phyloP scores from a whole-genome alignment of 2,329 filamentous ascomycete genomes.

The Plectosphaerella plurivora region DNA sequence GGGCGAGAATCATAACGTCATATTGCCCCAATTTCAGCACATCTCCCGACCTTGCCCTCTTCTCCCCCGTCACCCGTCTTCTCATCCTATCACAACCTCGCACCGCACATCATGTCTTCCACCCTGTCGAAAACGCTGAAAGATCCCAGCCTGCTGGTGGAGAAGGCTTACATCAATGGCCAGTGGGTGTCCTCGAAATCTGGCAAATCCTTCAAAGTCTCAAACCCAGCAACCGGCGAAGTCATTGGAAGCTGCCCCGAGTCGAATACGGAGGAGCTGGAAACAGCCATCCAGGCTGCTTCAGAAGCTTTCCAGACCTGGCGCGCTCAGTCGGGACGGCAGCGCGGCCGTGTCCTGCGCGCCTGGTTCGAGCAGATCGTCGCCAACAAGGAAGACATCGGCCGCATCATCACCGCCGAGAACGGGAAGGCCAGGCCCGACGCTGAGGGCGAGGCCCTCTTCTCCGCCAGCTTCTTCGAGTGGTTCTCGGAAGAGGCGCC shows the following conservation, averaged over 20 bases:
- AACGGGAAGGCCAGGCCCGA: slow-evolving; percentile 62
- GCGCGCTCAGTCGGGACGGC: slow-evolving; percentile 50
- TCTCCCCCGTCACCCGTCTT: too few species aligned
- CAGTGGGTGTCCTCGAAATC: slow-evolving; percentile 3
- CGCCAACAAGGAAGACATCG: slow-evolving; percentile 60
- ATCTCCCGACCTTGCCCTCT: too few species aligned
- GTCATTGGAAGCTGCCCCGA: slow-evolving; percentile 67
- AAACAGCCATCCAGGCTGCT: slow-evolving; percentile 64
- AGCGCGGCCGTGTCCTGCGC: slow-evolving; percentile 52
- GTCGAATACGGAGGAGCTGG: slow-evolving; percentile 59
- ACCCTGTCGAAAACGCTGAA: neutral
- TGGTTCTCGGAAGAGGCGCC: slow-evolving; percentile 59
- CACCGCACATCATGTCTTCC: slow-evolving; percentile 1
- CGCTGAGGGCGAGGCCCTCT: slow-evolving; percentile 48
- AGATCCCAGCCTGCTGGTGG: slow-evolving; percentile 3
- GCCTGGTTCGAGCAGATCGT: slow-evolving; percentile 60
- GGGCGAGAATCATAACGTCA: too few species aligned
- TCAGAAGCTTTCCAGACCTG: slow-evolving; percentile 55
- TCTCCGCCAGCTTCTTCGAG: slow-evolving; percentile 51
- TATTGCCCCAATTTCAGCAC: too few species aligned
- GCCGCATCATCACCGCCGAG: slow-evolving; percentile 62
- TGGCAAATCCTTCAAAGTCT: slow-evolving; percentile 12
- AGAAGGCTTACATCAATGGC: slow-evolving; percentile 5
- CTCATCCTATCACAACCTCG: too few species aligned
- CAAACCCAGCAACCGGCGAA: slow-evolving; percentile 63